Conservation (phyloP, 495 filamentous ascomycete genomes). For the Recurvomyces mirabilis region DNA sequence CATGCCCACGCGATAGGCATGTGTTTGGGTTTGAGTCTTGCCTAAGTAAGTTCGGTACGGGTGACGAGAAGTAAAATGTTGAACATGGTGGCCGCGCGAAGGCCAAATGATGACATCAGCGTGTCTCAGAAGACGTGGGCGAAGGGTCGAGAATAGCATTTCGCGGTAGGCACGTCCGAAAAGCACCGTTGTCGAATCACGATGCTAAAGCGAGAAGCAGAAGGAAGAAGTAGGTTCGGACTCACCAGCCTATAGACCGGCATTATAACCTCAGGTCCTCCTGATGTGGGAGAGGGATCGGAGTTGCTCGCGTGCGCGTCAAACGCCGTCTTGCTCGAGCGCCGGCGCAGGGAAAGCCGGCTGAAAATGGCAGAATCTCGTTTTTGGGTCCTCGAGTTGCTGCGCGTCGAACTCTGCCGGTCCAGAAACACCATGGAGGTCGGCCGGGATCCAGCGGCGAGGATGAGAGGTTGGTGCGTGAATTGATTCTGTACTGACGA, state of each 20-base stretch:
- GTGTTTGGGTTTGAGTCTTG: no score
- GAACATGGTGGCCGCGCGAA: no score
- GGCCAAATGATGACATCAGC: no score
- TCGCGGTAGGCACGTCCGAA: no score
- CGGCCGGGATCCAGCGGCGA: neutral
- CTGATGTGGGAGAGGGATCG: neutral
- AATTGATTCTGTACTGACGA: neutral
- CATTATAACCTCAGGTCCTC: neutral
- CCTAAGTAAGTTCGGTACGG: no score
- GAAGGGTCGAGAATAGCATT: no score
- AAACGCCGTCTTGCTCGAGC: neutral
- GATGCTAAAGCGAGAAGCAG: neutral
- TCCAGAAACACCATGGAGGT: conserved; percentile 1
- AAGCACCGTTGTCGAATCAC: no score
- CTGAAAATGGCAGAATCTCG: neutral
- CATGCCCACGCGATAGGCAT: no score
- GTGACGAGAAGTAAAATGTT: no score
- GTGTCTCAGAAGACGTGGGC: no score
- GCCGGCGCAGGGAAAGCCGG: conserved; percentile 2
- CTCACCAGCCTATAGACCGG: conserved; percentile 9
- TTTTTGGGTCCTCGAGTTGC: neutral
- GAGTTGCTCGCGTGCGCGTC: neutral
- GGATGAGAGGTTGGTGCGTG: neutral
- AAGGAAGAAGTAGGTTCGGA: neutral
- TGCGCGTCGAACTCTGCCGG: neutral